Conservation (phyloP, 2,329 filamentous ascomycete species). For the Decorospora gaudefroyi region DNA sequence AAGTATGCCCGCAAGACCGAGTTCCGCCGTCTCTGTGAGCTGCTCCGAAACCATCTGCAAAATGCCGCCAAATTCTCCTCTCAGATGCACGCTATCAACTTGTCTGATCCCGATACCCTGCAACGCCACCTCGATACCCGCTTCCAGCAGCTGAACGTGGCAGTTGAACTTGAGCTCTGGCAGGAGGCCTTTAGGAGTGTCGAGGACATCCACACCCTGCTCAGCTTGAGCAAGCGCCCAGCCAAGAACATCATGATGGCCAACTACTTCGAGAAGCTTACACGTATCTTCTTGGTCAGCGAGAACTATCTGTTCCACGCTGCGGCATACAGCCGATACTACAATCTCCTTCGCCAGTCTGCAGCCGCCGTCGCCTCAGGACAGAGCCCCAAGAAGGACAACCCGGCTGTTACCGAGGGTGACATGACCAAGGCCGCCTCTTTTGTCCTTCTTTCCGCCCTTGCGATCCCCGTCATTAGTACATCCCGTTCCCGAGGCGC, state of each 20-base stretch:
- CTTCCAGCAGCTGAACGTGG: slow-evolving; percentile 97
- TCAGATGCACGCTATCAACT: slow-evolving; percentile 99
- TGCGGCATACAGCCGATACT: slow-evolving; percentile 95
- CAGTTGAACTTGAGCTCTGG: slow-evolving; percentile 97
- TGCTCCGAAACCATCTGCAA: slow-evolving; percentile 97
- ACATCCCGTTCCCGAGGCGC: slow-evolving; percentile 94
- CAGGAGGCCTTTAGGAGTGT: slow-evolving; percentile 99
- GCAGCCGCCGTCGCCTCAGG: slow-evolving; percentile 79
- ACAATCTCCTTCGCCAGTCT: slow-evolving; percentile 92
- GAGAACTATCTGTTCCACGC: slow-evolving; percentile 99
- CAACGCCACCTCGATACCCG: slow-evolving; percentile 97
- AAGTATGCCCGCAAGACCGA: slow-evolving; percentile 99
- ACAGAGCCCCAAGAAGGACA: slow-evolving; percentile 90
- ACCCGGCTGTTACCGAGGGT: slow-evolving; percentile 83
- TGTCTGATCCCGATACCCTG: slow-evolving; percentile 95
- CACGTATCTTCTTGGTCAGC: slow-evolving; percentile 96
- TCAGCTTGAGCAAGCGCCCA: slow-evolving; percentile 96
- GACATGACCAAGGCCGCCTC: slow-evolving; percentile 94
- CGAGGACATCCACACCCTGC: slow-evolving; percentile 96
- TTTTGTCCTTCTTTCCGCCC: slow-evolving; percentile 90
- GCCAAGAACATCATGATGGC: slow-evolving; percentile 99
- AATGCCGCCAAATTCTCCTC: slow-evolving; percentile 98
- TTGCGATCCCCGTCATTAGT: slow-evolving; percentile 99
- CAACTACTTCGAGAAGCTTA: slow-evolving; percentile 99
- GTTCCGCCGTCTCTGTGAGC: slow-evolving; percentile 96